Percentiles rank a stretch among this genome's conserved stretches.
phyloP scores from a whole-genome alignment of 2,329 filamentous ascomycete genomes.

The Zasmidium citrigriseum region DNA sequence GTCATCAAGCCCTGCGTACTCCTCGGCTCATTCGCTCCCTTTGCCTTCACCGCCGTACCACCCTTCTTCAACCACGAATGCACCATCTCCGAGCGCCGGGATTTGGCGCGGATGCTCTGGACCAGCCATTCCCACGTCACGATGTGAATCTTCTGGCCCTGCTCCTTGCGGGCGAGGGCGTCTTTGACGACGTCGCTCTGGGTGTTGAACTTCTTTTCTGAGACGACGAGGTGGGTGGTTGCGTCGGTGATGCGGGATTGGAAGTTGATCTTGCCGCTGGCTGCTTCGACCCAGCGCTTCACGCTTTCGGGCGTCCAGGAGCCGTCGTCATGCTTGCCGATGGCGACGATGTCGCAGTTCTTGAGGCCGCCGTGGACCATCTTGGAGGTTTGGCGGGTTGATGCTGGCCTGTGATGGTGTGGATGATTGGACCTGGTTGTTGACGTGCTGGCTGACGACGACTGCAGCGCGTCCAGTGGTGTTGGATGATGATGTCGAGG shows the following conservation, averaged over 20 bases:
- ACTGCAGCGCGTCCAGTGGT: too few relatives aligned
- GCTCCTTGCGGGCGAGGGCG: slow-evolving; percentile 14
- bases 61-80: slow-evolving; percentile 35
- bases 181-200: slow-evolving; percentile 13
- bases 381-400: slow-evolving; percentile 7
- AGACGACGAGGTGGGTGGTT: slow-evolving; percentile 74
- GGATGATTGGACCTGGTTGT: too few relatives aligned
- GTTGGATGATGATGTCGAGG: too few relatives aligned
- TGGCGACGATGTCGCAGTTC: slow-evolving; percentile 19
- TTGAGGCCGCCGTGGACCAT: slow-evolving; percentile 22
- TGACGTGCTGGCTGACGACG: too few relatives aligned
- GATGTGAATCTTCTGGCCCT: slow-evolving; percentile 31
- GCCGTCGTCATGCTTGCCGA: slow-evolving; percentile 19
- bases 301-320: slow-evolving; percentile 40
- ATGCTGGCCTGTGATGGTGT: too few relatives aligned
- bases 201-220: slow-evolving; percentile 57
- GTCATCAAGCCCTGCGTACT: slow-evolving; percentile 21
- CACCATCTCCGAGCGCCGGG: slow-evolving; percentile 35
- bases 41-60: slow-evolving; percentile 35
- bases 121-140: slow-evolving; percentile 49
- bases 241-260: slow-evolving; percentile 53
- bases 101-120: slow-evolving; percentile 47
- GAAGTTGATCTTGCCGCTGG: slow-evolving; percentile 60
- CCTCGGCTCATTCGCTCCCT: slow-evolving; percentile 24
- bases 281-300: slow-evolving; percentile 63